Evolutionary conservation across 768 basidiomycete genomes (phyloP).

Genomic region (Tylopilus balloui): DNA sequence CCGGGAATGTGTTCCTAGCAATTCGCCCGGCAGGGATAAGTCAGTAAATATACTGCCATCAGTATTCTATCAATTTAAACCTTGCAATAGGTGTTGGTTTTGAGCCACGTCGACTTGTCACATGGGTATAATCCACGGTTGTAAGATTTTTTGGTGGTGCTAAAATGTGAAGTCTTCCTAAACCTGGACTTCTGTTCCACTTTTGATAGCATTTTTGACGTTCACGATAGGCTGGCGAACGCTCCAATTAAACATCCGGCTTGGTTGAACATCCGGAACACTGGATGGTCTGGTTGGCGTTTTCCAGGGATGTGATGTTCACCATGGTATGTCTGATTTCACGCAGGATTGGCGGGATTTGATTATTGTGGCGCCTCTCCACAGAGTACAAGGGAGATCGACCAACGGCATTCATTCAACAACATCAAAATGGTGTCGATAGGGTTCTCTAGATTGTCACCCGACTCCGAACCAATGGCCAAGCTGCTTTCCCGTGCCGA

Average conservation of each 20-base stretch:
- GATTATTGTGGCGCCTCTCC: neutral
- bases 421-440: constrained; percentile 3
- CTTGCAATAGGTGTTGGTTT: neutral
- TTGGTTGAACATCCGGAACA: constrained; percentile 11
- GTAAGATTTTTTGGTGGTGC: neutral
- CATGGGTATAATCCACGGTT: neutral
- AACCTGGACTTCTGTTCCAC: neutral
- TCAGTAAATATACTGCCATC: neutral
- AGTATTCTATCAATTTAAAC: neutral
- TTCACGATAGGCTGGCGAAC: neutral
- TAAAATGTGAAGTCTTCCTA: neutral
- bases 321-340: constrained; percentile 6
- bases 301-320: constrained; percentile 5
- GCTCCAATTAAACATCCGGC: neutral
- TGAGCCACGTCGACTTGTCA: neutral
- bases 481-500: constrained; percentile 15
- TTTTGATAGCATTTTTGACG: neutral
- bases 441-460: constrained; percentile 8
- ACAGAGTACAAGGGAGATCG: constrained; percentile 7
- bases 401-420: constrained; percentile 3
- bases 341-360: neutral
- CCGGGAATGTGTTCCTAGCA: neutral
- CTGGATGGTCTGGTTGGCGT: constrained; percentile 23
- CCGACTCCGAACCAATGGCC: constrained; percentile 12
- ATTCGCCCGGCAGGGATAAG: neutral